These are phyloP conservation scores for Clavariopsis aquatica DNA, from an alignment of 495 filamentous ascomycete genomes.

Conservation along the genomic window DNA sequence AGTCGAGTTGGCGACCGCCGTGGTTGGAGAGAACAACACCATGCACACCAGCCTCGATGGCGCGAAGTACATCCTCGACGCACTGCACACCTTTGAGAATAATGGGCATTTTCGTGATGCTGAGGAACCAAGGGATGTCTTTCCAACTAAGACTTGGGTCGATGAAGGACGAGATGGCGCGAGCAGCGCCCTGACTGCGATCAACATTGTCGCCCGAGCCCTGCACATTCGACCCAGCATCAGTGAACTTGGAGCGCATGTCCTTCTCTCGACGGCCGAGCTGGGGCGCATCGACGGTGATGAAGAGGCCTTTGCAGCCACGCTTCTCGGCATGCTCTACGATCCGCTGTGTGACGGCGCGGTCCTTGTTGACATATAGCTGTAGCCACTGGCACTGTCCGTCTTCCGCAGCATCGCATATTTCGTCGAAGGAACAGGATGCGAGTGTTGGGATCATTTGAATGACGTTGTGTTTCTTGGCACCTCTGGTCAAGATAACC, in stretches of 20 bases:
- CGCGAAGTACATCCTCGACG: constrained; percentile 88
- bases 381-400: constrained; percentile 96
- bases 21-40: constrained; percentile 97
- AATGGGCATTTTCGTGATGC: constrained; percentile 94
- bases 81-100: constrained; percentile 95
- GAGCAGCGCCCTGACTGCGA: constrained; percentile 84
- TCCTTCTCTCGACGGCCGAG: constrained; percentile 92
- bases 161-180: constrained; percentile 93
- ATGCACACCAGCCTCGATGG: constrained; percentile 79
- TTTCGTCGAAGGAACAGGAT: constrained; percentile 96
- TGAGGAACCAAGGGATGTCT: constrained; percentile 92
- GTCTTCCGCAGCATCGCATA: constrained; percentile 76
- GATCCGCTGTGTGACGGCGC: constrained; percentile 84
- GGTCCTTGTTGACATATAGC: constrained; percentile 97
- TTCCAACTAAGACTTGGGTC: constrained; percentile 88
- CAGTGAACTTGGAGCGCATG: constrained; percentile 92
- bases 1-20: constrained; percentile 95
- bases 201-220: constrained; percentile 66
- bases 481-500: constrained; percentile 81
- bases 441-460: constrained; percentile 99
- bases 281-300: constrained; percentile 97
- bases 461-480: constrained; percentile 80
- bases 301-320: constrained; percentile 95
- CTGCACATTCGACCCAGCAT: constrained; percentile 83
- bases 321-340: constrained; percentile 87